phyloP scores from a whole-genome alignment of 495 filamentous ascomycete species.

The Penicillium taxi region DNA sequence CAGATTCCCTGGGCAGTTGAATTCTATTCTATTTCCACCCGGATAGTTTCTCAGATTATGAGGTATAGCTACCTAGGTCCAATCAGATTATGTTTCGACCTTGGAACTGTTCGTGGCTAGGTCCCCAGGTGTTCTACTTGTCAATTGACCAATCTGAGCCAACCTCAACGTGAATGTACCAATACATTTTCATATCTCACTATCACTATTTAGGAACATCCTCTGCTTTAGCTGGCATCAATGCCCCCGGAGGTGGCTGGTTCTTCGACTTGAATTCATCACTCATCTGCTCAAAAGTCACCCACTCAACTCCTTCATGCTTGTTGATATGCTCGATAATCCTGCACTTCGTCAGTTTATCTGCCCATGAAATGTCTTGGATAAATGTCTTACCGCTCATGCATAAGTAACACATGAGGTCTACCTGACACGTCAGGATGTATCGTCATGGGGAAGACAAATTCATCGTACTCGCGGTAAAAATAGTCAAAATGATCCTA shows the following conservation, averaged over 20 bases:
- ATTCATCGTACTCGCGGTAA: slow-evolving; percentile 61
- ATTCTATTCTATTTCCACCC: too few species aligned
- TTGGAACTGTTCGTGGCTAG: too few species aligned
- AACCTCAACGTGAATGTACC: background rate
- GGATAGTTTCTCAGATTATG: too few species aligned
- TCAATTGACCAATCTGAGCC: too few species aligned
- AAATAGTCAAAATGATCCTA: slow-evolving; percentile 65
- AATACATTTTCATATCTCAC: background rate
- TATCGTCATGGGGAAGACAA: slow-evolving; percentile 62
- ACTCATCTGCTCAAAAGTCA: slow-evolving; percentile 62
- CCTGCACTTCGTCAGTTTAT: slow-evolving; percentile 15
- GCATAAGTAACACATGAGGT: slow-evolving; percentile 61
- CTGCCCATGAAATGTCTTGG: too few species aligned
- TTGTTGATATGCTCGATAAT: slow-evolving; percentile 67
- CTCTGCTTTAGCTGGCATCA: slow-evolving; percentile 66
- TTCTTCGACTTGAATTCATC: slow-evolving; percentile 66
- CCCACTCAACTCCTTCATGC: slow-evolving; percentile 65
- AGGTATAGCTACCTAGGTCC: too few species aligned
- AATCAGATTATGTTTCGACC: too few species aligned
- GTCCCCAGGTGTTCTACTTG: too few species aligned
- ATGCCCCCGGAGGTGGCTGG: slow-evolving; percentile 53
- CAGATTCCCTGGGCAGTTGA: too few species aligned
- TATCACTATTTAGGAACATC: too few species aligned
- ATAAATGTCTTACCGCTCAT: slow-evolving; percentile 40
- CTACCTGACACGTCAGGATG: slow-evolving; percentile 63